A percentile compares a stretch with the other conserved stretches of the same genome.
Conservation (phyloP, 2,329 filamentous ascomycete species). For the Lasiodiplodia citricola region DNA sequence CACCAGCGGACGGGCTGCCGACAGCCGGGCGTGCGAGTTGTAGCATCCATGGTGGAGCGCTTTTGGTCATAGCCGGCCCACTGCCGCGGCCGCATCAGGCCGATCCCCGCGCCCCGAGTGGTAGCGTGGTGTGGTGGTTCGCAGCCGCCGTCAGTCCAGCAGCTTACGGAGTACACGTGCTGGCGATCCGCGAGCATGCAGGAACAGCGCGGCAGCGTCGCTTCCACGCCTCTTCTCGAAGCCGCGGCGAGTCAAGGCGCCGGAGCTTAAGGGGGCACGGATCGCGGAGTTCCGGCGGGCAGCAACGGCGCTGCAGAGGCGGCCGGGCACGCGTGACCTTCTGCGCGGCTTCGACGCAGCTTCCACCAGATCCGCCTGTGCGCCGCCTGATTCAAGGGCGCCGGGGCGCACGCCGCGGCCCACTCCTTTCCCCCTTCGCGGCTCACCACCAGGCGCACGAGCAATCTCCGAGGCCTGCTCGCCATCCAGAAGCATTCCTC, state of each 20-base stretch:
- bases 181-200: slow-evolving; percentile 22
- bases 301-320: slow-evolving; percentile 25
- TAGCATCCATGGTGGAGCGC: slow-evolving; percentile 22
- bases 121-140: not conserved
- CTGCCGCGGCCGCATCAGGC: slow-evolving; percentile 14
- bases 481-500: slow-evolving; percentile 25
- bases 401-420: slow-evolving; percentile 33
- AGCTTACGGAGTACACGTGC: not conserved
- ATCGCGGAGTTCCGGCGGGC: slow-evolving; percentile 13
- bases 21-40: slow-evolving; percentile 17
- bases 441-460: slow-evolving; percentile 30
- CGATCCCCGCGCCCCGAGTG: not conserved
- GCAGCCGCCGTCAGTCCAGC: not conserved
- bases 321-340: slow-evolving; percentile 31
- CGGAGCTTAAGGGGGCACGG: slow-evolving; percentile 24
- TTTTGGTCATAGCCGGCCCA: slow-evolving; percentile 19
- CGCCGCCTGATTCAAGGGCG: slow-evolving; percentile 29
- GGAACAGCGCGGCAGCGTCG: slow-evolving; percentile 22
- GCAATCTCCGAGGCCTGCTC: slow-evolving; percentile 32
- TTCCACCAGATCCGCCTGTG: slow-evolving; percentile 46
- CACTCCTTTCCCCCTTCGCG: slow-evolving; percentile 13
- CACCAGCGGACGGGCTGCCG: slow-evolving; percentile 15
- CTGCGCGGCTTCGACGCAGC: slow-evolving; percentile 30
- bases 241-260: slow-evolving; percentile 17
- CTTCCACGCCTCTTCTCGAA: slow-evolving; percentile 10